Evolutionary conservation across 2,329 filamentous ascomycete genomes (phyloP), one percentile per base, ranked within the genome.

Genomic region (Sporothrix variecibatus): DNA sequence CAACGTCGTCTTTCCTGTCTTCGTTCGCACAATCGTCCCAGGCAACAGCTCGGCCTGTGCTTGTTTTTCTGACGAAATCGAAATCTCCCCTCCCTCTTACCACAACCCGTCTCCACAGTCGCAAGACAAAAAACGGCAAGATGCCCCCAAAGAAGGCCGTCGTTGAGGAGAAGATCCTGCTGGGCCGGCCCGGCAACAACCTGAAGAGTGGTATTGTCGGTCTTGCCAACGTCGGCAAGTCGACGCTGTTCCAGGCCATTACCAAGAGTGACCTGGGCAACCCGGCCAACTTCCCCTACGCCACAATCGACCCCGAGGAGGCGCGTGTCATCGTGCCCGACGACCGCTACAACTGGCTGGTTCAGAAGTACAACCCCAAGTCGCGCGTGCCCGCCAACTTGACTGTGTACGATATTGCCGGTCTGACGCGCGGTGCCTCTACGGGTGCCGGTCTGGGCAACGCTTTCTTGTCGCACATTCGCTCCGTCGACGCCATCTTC

Each of bases 151-250:
- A 99, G 90, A 98, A 98, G 87, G 87, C 86, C 72, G 92, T 91
- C 80, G 91, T 94, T 80, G 93, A 98, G 89, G 93, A 98, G 89
- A 98, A 98, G 91, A 89, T 98, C 84, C 91, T 96, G 79, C 89
- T 99, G 85, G 96, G 96, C 84, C 90, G 96, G 83, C 96, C 96
- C 78, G 96, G 96, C 82, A 99, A 99, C 90, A 98, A 91, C 86
- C 85, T 99, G 85, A 99, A 98, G 91, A 98, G 94, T 87, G 97
- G 96, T 87, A 99, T 99, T 91, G 96, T 99, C 85, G 96, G 96
- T 86, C 91, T 99, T 81, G 96, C 96, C 84, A 99, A 99, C 85
- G 97, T 99, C 80, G 96, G 96, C 85, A 99, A 99, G 88, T 99
- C 96, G 78, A 99, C 97, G 46, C 91, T 99, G 80, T 99, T 99